Evolutionary conservation across 108 stramenopile species (phyloP), one percentile per base, ranked within the genome.

Genomic region (Thalassiosira profunda): DNA sequence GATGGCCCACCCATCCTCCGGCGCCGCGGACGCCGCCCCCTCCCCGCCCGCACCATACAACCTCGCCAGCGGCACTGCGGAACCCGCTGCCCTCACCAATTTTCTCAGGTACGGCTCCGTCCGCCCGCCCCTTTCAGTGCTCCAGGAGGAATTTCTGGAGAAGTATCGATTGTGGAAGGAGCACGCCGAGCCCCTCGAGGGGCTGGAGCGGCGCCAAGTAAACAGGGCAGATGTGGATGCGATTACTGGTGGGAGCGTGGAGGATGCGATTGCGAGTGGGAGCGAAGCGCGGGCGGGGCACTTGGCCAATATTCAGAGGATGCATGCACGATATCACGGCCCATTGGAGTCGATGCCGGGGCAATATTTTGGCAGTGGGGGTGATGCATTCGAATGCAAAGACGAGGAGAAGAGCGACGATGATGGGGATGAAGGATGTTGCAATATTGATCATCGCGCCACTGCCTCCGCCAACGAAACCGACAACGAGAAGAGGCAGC

Each of bases 131-230:
- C 34, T 76, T 11, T 24, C 74, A 14, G 59, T 67, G 2, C 34
- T 76, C 0, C 74, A 76, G 20, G 65, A 60, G 20, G 74, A 76
- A 46, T 76, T 76, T 42, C 31, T 67, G 11, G 58, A 67, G 6
- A 76, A 12, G n/a, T 76, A 76, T 31, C 74, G 66, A 0, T 42
- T 44, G 51, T 76, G 74, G 74, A 67, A 37, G 33, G 74, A 76
- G 38, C 65, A 76, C 34, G 29, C 41, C 9, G 74, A 67, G 14
- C 20, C 51, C 4, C 17, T 76, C 4, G 45, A 58, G 20, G 57
- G 57, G 37, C 38, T 73, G 8, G 72, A 73, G 18, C 21, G 24
- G 0, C 40, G 45, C 30, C 28, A 17, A 12, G 45, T 20, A 36
- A 42, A 7, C 7, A 52, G 15, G 29, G 18, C 14, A 20, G 10